Base-by-base conservation (phyloP, 2,329 filamentous ascomycete species). In the Lasiodiplodia citricola region DNA sequence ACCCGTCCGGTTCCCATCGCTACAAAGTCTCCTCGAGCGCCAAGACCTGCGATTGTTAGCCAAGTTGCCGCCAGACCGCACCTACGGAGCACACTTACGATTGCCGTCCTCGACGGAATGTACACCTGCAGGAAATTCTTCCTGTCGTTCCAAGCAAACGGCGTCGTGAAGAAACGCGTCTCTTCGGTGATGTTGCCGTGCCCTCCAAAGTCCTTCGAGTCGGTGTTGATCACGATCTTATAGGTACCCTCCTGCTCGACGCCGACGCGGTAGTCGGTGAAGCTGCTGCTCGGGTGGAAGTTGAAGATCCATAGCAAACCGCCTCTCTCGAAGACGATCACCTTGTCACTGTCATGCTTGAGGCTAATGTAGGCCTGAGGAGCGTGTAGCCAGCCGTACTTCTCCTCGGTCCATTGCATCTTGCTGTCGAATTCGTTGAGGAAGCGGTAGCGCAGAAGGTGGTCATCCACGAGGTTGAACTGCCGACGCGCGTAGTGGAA, bases 261-360 rank as follows among this genome's bases (percentile, higher is more conserved):
- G 21, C 96, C 96, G 57, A 99, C 91, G 47, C 95, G 89, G 79
- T 97, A 99, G 81, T 98, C 96, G 13, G 91, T 90, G 81, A 92
- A 99, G 80, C 93, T 97, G 73, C 91, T 83, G 35, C 87, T 88
- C 0, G 92, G 90, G 78, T 98, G 90, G 86, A 98, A 97, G 83
- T 99, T 99, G 87, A 99, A 98, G 74, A 97, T 87, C 85, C 94
- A 99, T 13, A 99, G 85, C 69, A 97, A 83, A 0, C 94, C 94
- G 1, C 90, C 96, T 38, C 96, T 89, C 84, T 99, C 96, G 78
- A 97, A 99, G 3, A 97, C 94, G 72, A 99, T 89, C 54, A 98
- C 90, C 83, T 98, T 99, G 83, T 99, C 96, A 23, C 81, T 85
- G 77, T 98, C 94, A 78, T 99, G 90, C 87, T 98, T 99, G 73